These are phyloP conservation scores for Pythium scleroteichum DNA, from an alignment of 352 stramenopile species.

Conservation along the genomic window DNA sequence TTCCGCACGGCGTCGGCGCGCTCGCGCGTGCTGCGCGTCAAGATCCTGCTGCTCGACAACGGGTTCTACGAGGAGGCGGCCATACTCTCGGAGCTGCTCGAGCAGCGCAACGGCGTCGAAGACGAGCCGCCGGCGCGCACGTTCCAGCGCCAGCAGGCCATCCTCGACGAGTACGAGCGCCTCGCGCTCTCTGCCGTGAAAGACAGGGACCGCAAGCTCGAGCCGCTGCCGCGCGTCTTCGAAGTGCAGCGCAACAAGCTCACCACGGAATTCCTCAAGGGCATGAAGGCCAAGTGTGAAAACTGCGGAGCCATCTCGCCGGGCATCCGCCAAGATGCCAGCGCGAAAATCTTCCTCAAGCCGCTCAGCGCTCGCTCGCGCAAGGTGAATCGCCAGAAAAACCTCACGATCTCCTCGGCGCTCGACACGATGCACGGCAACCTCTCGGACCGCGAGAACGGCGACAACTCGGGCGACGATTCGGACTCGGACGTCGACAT, in stretches of 20 bases:
- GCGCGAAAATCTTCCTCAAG: conserved; percentile 98
- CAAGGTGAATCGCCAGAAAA: conserved; percentile 83
- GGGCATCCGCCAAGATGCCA: conserved; percentile 96
- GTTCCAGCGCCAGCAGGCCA: conserved; percentile 80
- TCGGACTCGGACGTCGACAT: conserved; percentile 84
- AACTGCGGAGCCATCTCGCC: conserved; percentile 97
- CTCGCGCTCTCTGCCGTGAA: conserved; percentile 60
- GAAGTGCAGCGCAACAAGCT: conserved; percentile 84
- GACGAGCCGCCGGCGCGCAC: conserved; percentile 72
- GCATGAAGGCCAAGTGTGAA: conserved; percentile 94
- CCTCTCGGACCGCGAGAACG: conserved; percentile 53
- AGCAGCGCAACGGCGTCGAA: conserved; percentile 87
- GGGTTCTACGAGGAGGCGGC: conserved; percentile 84
- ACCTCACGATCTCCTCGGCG: conserved; percentile 77
- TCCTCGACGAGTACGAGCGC: conserved; percentile 89
- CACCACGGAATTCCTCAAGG: conserved; percentile 89
- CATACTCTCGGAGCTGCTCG: conserved; percentile 74
- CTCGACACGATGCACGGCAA: conserved; percentile 81
- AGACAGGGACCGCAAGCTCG: conserved; percentile 35
- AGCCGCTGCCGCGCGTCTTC: conserved; percentile 56
- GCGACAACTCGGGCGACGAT: conserved; percentile 42
- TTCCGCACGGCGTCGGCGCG: conserved; percentile 83
- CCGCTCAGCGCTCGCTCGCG: conserved; percentile 74
- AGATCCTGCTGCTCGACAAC: conserved; percentile 92
- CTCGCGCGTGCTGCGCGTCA: conserved; percentile 84